phyloP scores from a whole-genome alignment of 148 eudicot genomes.

The Rheum nobile region DNA sequence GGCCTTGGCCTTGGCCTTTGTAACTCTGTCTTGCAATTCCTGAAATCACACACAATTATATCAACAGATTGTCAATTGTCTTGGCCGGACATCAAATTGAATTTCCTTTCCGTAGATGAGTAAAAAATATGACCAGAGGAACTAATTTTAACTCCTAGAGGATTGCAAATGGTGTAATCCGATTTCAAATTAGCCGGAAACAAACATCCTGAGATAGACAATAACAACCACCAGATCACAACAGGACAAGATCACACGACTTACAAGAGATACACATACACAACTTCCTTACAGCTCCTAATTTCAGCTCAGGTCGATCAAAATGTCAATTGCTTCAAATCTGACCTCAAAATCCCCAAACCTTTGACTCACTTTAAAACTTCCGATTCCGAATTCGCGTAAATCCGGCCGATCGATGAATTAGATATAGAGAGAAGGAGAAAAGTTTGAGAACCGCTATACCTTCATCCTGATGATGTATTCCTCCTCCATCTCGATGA shows the following conservation, averaged over 20 bases:
- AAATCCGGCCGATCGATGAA: background rate
- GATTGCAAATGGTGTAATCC: background rate
- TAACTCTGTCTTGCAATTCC: slow-evolving; percentile 53
- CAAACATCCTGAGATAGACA: background rate
- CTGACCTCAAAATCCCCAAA: background rate
- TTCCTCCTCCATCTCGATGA: slow-evolving; percentile 58
- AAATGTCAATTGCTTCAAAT: background rate
- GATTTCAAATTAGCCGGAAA: background rate
- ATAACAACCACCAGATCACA: background rate
- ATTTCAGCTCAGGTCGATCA: background rate
- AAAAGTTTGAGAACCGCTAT: background rate
- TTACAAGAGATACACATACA: background rate
- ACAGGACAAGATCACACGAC: background rate
- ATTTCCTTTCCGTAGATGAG: background rate
- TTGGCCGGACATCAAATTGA: background rate
- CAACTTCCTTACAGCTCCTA: background rate
- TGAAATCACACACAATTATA: slow-evolving; percentile 8
- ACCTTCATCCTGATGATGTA: slow-evolving; percentile 61
- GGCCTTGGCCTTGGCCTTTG: slow-evolving; percentile 28
- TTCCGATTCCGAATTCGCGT: background rate
- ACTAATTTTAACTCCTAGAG: background rate
- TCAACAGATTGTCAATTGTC: background rate
- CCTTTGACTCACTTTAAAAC: background rate
- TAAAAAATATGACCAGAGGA: background rate
- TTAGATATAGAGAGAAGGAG: background rate